These are phyloP conservation scores for Penicillium tannophilum DNA, from an alignment of 495 filamentous ascomycete species.

Conservation along the genomic window DNA sequence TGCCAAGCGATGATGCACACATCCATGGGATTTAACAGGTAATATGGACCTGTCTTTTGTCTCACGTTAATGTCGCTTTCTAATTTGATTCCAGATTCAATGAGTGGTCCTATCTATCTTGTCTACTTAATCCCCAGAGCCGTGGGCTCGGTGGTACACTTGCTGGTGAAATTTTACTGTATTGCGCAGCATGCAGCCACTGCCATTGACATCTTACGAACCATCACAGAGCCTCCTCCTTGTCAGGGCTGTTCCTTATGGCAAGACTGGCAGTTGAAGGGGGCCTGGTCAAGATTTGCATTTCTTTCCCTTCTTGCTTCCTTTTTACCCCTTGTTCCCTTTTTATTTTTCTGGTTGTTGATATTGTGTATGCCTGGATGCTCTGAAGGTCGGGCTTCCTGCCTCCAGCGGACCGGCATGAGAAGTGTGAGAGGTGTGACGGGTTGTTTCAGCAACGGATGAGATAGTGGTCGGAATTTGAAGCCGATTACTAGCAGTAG, in stretches of 20 bases:
- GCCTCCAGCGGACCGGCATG: not conserved
- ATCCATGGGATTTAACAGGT: conserved; percentile 8
- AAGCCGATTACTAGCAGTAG: not conserved
- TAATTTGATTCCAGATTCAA: conserved; percentile 10
- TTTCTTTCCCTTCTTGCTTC: conserved; percentile 14
- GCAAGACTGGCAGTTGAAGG: not conserved
- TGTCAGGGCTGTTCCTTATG: conserved; percentile 1
- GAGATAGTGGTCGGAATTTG: not conserved
- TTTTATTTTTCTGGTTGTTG: conserved; percentile 14
- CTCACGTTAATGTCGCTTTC: not conserved
- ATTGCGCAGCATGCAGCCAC: conserved; percentile 11
- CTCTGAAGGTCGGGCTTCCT: not conserved
- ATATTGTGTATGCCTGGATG: conserved; percentile 7
- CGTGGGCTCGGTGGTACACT: not conserved
- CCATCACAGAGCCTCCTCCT: conserved; percentile 6
- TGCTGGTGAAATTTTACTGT: conserved; percentile 3
- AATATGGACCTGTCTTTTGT: not conserved
- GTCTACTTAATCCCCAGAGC: conserved; percentile 11
- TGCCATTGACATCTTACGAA: conserved; percentile 7
- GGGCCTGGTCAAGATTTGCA: conserved; percentile 6
- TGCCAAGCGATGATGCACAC: conserved; percentile 10
- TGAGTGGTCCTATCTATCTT: conserved; percentile 13
- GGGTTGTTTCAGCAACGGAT: not conserved
- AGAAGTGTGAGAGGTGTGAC: not conserved
- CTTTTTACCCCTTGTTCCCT: conserved; percentile 9